Conservation (phyloP, 805 yeast species). For the Metschnikowia shivogae region DNA sequence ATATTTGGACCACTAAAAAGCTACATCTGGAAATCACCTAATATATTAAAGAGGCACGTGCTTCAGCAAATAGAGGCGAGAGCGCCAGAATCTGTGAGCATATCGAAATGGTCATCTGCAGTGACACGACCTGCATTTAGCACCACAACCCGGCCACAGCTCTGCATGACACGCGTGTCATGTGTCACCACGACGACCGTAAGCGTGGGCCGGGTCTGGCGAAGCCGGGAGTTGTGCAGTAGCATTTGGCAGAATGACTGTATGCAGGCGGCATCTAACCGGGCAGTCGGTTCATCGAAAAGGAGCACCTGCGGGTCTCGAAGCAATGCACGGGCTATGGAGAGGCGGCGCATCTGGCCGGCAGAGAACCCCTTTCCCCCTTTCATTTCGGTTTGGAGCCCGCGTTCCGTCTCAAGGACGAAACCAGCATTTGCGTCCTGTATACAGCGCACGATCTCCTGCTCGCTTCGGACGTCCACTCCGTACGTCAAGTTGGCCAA, state of each 20-base stretch:
- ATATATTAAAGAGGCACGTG: no score
- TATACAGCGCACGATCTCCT: conserved; percentile 36
- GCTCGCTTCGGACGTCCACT: conserved; percentile 21
- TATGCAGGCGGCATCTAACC: conserved; percentile 68
- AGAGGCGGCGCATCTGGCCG: conserved; percentile 85
- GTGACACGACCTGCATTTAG: conserved; percentile 46
- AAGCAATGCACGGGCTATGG: conserved; percentile 77
- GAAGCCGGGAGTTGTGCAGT: conserved; percentile 18
- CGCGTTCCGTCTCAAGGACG: conserved; percentile 50
- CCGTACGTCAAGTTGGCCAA: conserved; percentile 71
- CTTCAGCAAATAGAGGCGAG: conserved; percentile 7
- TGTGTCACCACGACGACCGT: conserved; percentile 70
- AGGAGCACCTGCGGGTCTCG: conserved; percentile 62
- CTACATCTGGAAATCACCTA: no score
- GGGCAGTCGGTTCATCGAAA: conserved; percentile 88
- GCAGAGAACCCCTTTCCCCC: conserved; percentile 60
- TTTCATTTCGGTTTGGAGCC: conserved; percentile 58
- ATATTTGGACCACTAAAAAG: no score
- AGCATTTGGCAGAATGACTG: conserved; percentile 49
- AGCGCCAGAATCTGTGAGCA: conserved; percentile 26
- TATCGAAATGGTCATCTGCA: conserved; percentile 41
- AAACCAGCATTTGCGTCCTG: conserved; percentile 52
- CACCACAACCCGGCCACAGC: conserved; percentile 49
- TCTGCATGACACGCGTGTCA: conserved; percentile 57
- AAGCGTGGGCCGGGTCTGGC: conserved; percentile 19